phyloP scores from a whole-genome alignment of 1,139 yeast genomes.

The Candida anutae region DNA sequence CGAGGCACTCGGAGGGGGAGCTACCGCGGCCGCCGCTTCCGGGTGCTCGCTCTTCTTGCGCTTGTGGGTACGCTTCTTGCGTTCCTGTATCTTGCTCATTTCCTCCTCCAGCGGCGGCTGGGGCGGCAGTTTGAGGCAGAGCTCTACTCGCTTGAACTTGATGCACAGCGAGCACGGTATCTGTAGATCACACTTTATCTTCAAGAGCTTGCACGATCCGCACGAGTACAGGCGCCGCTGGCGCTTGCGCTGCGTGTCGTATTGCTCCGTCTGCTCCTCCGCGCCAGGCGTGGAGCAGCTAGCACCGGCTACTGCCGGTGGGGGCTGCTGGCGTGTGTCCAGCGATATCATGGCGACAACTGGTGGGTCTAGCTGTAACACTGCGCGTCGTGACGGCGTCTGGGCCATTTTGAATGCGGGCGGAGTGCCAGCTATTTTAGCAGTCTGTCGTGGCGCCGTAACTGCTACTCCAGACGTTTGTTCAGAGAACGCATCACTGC shows the following conservation, averaged over 20 bases:
- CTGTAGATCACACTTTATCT: slow-evolving; percentile 45
- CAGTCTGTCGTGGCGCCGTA: too few relatives aligned
- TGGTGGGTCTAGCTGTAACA: too few relatives aligned
- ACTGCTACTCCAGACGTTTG: too few relatives aligned
- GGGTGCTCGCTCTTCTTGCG: slow-evolving; percentile 4
- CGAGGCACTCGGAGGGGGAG: background rate
- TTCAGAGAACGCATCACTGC: too few relatives aligned
- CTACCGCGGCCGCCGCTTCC: background rate
- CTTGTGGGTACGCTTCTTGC: slow-evolving; percentile 9
- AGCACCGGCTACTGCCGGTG: too few relatives aligned
- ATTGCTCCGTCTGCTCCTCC: too few relatives aligned
- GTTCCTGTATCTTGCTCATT: slow-evolving; percentile 10
- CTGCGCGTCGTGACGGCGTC: too few relatives aligned
- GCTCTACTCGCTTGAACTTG: slow-evolving; percentile 31
- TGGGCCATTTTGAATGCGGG: too few relatives aligned
- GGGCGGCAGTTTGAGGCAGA: slow-evolving; percentile 37
- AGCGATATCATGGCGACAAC: too few relatives aligned
- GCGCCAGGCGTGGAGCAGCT: too few relatives aligned
- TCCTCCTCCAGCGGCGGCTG: slow-evolving; percentile 35
- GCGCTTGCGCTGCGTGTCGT: slow-evolving; percentile 12
- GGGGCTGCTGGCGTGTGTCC: too few relatives aligned
- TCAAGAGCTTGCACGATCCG: slow-evolving; percentile 48
- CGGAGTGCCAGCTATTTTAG: too few relatives aligned
- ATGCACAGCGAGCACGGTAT: slow-evolving; percentile 44
- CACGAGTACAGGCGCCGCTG: slow-evolving; percentile 48